A percentile compares a stretch with the other conserved stretches of the same genome.
These are phyloP conservation scores for Colletotrichum agaves DNA, from an alignment of 2,329 filamentous ascomycete species.

Conservation along the genomic window DNA sequence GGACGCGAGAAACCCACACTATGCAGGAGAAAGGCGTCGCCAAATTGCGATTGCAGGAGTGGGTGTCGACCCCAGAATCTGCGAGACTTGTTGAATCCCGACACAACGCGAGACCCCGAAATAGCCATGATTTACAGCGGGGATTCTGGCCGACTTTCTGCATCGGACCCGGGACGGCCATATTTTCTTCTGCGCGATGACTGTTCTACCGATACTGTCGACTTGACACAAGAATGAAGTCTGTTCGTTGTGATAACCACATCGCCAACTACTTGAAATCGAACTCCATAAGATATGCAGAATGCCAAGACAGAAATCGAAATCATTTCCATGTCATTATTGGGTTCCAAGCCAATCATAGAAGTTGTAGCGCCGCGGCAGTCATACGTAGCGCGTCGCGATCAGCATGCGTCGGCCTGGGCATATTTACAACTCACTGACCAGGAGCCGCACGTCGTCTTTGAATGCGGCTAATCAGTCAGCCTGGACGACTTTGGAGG, in stretches of 20 bases:
- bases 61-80: conserved; percentile 26
- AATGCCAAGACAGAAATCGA: conserved; percentile 21
- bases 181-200: background rate
- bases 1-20: conserved; percentile 6
- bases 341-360: conserved; percentile 30
- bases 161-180: background rate
- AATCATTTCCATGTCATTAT: conserved; percentile 35
- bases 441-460: conserved; percentile 19
- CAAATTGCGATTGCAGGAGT: conserved; percentile 30
- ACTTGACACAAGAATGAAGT: background rate
- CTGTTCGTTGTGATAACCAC: background rate
- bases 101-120: conserved; percentile 26
- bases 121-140: conserved; percentile 22
- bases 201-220: background rate
- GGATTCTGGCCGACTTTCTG: conserved; percentile 1
- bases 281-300: background rate
- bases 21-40: conserved; percentile 5
- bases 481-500: conserved; percentile 23
- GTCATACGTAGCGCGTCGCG: conserved; percentile 27
- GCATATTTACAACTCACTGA: conserved; percentile 21
- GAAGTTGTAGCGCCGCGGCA: conserved; percentile 18
- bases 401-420: conserved; percentile 30
- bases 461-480: conserved; percentile 30
- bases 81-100: conserved; percentile 30
- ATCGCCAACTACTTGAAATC: background rate